Base-by-base conservation (phyloP, 2,329 filamentous ascomycete species). In the Aspergillus luchuensis region DNA sequence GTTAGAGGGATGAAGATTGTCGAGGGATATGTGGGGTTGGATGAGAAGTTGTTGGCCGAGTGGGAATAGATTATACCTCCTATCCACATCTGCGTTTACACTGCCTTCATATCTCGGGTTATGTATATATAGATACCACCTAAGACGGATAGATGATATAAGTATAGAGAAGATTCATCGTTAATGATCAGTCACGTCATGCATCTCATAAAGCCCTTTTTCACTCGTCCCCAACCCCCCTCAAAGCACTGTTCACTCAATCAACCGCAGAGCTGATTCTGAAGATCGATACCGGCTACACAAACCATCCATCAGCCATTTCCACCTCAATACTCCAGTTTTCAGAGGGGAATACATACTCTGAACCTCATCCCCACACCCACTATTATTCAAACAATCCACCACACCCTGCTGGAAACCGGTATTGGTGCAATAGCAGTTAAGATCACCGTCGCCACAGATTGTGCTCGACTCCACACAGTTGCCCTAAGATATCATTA, bases 1-100 rank as follows among this genome's bases (percentile, higher is more conserved):
- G 60, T 81, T 53, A 76, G 83, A 45, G 87, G 86, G 0, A 63
- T 88, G 68, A 75, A 78, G 60, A 75, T 86, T 30, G 84, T 86
- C 4, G 77, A 81, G 66, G 80, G 83, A 43, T 88, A 86, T 71
- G 78, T 81, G 25, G 77, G 73, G 11, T 68, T 88, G 66, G 85
- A 87, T 67, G 78, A 74, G 28, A 72, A 62, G 57, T 71, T 86
- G 63, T 78, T 84, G 67, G 80, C 80, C 11, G 82, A 84, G 64
- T 84, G 74, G 73, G 64, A 58, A 39, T 63, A 30, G 58, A 50
- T 10, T 13, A 19, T 33, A 25, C 54, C 36, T n/a, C 11, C n/a
- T 53, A 28, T 15, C 15, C 43, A 30, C 28, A 11, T 11, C 52
- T 50, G 8, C 8, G 7, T 25, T 13, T 51, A 52, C 8, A 28